Evolutionary conservation across 768 basidiomycete species (phyloP).

Genomic region (Termitomyces heimii): DNA sequence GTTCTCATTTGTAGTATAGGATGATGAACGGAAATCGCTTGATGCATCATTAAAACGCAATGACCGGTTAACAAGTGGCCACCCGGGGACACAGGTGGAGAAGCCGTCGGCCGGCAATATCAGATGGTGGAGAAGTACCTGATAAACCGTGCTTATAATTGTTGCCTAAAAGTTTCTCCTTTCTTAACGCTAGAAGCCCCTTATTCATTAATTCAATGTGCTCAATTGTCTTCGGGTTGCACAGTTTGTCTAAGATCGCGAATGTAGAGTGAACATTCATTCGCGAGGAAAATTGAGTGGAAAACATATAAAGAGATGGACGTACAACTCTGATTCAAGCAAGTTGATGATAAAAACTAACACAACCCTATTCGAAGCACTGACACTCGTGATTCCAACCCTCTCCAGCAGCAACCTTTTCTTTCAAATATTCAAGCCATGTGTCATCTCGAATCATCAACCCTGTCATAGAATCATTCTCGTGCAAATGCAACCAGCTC

Average conservation of each 20-base stretch:
- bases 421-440: constrained; percentile 4
- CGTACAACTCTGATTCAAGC: too few species aligned
- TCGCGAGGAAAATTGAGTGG: too few species aligned
- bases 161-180: not conserved
- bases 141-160: not conserved
- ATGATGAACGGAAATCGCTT: not conserved
- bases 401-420: constrained; percentile 1
- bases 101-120: too few species aligned
- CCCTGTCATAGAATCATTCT: not conserved
- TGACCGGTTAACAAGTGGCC: not conserved
- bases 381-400: not conserved
- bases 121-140: too few species aligned
- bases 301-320: too few species aligned
- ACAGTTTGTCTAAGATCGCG: too few species aligned
- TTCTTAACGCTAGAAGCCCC: not conserved
- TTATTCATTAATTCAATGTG: not conserved
- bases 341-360: not conserved
- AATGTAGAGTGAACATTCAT: too few species aligned
- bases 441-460: not conserved
- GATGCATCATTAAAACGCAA: not conserved
- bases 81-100: not conserved
- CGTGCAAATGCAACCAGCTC: constrained; percentile 3
- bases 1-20: not conserved
- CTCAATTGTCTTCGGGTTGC: not conserved
- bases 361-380: not conserved